Conservation (phyloP, 78 protist species). For the Dictyostelium brefeldianum region DNA sequence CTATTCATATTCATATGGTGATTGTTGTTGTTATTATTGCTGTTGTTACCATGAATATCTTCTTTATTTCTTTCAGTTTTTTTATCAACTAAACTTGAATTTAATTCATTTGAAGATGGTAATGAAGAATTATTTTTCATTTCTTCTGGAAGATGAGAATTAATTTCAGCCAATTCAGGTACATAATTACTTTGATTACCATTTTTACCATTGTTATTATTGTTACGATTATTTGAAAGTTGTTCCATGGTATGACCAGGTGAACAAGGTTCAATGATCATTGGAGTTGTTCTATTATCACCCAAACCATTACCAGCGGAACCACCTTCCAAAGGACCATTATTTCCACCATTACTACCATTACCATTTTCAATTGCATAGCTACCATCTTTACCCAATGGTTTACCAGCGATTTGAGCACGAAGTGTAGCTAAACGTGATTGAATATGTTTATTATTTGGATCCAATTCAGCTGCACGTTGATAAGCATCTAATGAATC, state of each 20-base stretch:
- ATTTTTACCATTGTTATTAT: neutral
- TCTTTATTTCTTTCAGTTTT: conserved; percentile 54
- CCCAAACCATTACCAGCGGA: neutral
- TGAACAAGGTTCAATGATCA: conserved; percentile 70
- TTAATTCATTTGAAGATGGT: conserved; percentile 66
- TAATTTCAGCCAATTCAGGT: conserved; percentile 51
- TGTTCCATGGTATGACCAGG: conserved; percentile 39
- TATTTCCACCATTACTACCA: neutral
- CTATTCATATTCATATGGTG: neutral
- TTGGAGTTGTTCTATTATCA: conserved; percentile 2
- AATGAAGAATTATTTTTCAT: conserved; percentile 31
- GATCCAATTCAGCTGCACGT: conserved; percentile 82
- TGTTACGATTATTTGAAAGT: too few species aligned
- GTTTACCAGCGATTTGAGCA: conserved; percentile 37
- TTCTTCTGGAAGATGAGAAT: conserved; percentile 9
- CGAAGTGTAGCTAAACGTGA: conserved; percentile 57
- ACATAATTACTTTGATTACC: neutral
- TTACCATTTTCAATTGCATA: neutral
- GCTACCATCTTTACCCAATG: neutral
- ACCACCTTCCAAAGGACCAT: neutral
- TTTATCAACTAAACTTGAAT: conserved; percentile 37
- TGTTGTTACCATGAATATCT: too few species aligned
- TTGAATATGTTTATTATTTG: conserved; percentile 84
- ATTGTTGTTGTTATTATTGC: neutral
- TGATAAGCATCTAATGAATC: conserved; percentile 87